Base-by-base conservation (phyloP, 1,284 basidiomycete species). In the Sutorius eximius region DNA sequence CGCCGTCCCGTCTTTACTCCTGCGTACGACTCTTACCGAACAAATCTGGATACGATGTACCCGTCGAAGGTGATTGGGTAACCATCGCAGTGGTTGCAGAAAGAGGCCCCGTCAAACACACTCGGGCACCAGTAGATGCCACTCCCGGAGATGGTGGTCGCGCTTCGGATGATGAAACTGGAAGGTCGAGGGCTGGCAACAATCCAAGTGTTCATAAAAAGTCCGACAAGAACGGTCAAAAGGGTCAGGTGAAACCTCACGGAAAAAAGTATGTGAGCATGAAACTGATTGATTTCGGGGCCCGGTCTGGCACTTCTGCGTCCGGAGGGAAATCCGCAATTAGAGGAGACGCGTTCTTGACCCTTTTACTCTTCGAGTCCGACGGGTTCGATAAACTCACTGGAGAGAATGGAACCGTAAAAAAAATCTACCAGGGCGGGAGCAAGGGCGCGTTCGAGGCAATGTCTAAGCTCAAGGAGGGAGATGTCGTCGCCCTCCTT, bases 371-470 rank as follows among this genome's bases (percentile, higher is more conserved):
- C 22, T 98, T 98, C 65, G 93, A 98, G 70, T 80, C 94, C 16
- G 93, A 98, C 63, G 70, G 75, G 2, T 82, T 78, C 56, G 85
- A 88, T 55, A 62, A 78, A 10, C 60, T 88, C 18, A 75, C 73
- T 2, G 70, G 70, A 22, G 81, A 81, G 15, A 74, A 79, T 48
- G 71, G 75, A 22, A 77, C 75, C 51, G 79, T 80, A 42, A 75
- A 81, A 63, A 89, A 85, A 63, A 62, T 86, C 0, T 96, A 93
- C 69, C 82, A 80, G 57, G 95, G 95, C 1, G 95, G 96, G 1
- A 95, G 92, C 59, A 83, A 85, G 2, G 95, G 96, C 7, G 95
- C 95, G 0, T 99, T 93, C 67, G 96, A 98, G 70, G 79, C 81
- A 55, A 83, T 92, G 73, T 87, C 89, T 54, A 92, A 91, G 67